Conservation (phyloP, 331 rosid genomes). For the Quercus tomentella region DNA sequence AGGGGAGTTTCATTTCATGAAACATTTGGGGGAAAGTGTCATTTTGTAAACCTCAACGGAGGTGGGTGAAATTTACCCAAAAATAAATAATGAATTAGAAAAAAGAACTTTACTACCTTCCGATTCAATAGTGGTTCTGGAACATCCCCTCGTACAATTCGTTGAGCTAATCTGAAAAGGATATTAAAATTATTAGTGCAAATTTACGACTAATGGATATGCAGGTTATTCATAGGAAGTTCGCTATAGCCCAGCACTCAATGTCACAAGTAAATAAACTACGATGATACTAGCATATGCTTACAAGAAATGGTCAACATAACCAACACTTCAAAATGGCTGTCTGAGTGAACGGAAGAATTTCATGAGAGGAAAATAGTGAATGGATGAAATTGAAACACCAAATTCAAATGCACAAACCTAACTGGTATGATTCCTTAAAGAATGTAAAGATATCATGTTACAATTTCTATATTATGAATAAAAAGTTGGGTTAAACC, state of each 20-base stretch:
- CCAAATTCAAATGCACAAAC: neutral
- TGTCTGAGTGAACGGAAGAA: neutral
- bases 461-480: neutral
- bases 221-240: neutral
- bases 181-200: neutral
- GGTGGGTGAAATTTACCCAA: too few relatives aligned
- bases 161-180: conserved; percentile 85
- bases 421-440: neutral
- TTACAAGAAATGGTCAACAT: neutral
- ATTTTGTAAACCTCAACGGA: too few relatives aligned
- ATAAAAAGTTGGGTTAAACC: neutral
- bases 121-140: conserved; percentile 94
- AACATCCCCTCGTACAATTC: conserved; percentile 96
- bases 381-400: neutral
- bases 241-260: neutral
- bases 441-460: neutral
- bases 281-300: neutral
- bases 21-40: too few relatives aligned
- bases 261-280: conserved; percentile 3
- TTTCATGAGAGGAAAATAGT: neutral
- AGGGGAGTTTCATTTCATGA: too few relatives aligned
- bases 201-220: neutral
- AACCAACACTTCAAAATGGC: neutral
- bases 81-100: neutral
- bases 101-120: conserved; percentile 46